These are phyloP conservation scores for Talaromyces trachyspermus DNA, from an alignment of 495 filamentous ascomycete species.

Conservation along the genomic window DNA sequence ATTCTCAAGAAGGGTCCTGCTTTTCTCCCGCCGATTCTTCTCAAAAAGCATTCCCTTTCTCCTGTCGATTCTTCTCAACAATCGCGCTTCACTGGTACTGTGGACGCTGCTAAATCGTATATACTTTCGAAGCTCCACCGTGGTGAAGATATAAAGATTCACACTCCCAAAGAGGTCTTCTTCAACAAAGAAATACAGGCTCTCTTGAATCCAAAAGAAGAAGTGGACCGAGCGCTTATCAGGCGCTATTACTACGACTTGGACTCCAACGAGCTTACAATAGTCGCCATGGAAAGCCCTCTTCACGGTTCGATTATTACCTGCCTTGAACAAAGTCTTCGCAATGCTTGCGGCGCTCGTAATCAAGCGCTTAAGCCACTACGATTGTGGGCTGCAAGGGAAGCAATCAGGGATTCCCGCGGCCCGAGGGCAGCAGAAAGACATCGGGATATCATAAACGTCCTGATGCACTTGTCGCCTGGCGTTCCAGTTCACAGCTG, in stretches of 20 bases:
- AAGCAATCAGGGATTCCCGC: not conserved
- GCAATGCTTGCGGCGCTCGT: not conserved
- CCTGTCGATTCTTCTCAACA: too few species aligned
- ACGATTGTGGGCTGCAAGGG: not conserved
- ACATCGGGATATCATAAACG: not conserved
- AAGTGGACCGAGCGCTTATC: not conserved
- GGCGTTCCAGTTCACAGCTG: not conserved
- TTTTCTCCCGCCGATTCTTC: too few species aligned
- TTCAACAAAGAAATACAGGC: not conserved
- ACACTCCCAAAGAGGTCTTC: not conserved
- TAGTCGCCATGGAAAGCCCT: not conserved
- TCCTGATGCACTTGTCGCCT: not conserved
- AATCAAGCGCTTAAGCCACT: not conserved
- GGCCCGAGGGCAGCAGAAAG: not conserved
- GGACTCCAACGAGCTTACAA: not conserved
- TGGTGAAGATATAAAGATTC: not conserved
- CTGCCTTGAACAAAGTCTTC: not conserved
- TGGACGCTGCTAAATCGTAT: not conserved
- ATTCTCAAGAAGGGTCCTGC: not conserved
- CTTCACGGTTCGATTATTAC: not conserved
- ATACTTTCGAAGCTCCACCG: not conserved
- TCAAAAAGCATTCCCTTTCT: too few species aligned
- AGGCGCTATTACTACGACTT: not conserved
- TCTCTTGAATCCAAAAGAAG: not conserved
- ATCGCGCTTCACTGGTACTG: too few species aligned